Conservation (phyloP, 768 basidiomycete genomes). For the Scleroderma bovista region DNA sequence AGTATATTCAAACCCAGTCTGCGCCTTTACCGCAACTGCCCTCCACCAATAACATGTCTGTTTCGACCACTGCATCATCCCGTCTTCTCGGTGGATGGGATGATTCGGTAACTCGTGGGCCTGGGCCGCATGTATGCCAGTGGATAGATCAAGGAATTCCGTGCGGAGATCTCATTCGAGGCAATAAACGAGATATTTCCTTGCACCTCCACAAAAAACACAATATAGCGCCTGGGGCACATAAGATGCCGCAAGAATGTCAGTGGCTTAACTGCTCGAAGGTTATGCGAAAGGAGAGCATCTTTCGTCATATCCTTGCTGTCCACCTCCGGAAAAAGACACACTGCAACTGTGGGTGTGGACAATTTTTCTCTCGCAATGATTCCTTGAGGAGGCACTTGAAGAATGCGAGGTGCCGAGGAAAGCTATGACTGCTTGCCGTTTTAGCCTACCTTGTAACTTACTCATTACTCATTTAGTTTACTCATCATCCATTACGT, state of each 20-base stretch:
- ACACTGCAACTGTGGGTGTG: conserved; percentile 13
- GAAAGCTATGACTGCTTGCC: too few relatives aligned
- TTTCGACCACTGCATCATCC: not conserved
- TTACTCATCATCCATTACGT: too few relatives aligned
- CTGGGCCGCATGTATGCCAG: conserved; percentile 1
- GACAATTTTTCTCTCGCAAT: conserved; percentile 18
- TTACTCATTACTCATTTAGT: too few relatives aligned
- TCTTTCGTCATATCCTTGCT: conserved; percentile 17
- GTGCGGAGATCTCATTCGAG: conserved; percentile 1
- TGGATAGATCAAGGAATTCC: conserved; percentile 7
- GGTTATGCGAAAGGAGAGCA: conserved; percentile 20
- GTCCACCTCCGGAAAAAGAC: conserved; percentile 15
- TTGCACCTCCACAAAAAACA: conserved; percentile 13
- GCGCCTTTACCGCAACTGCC: not conserved
- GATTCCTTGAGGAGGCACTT: conserved; percentile 23
- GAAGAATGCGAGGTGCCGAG: not conserved
- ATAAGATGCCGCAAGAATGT: conserved; percentile 11
- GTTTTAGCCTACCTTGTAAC: too few relatives aligned
- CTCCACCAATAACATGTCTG: not conserved
- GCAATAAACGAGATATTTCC: conserved; percentile 12
- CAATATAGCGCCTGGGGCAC: conserved; percentile 11
- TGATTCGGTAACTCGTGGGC: not conserved
- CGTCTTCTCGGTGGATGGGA: not conserved
- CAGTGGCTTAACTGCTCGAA: conserved; percentile 15
- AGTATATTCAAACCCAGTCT: too few relatives aligned